A percentile compares a stretch with the other conserved stretches of the same genome.
These are phyloP conservation scores for Cucurbita argyrosperma DNA, from an alignment of 306 rosid genomes.

Conservation along the genomic window DNA sequence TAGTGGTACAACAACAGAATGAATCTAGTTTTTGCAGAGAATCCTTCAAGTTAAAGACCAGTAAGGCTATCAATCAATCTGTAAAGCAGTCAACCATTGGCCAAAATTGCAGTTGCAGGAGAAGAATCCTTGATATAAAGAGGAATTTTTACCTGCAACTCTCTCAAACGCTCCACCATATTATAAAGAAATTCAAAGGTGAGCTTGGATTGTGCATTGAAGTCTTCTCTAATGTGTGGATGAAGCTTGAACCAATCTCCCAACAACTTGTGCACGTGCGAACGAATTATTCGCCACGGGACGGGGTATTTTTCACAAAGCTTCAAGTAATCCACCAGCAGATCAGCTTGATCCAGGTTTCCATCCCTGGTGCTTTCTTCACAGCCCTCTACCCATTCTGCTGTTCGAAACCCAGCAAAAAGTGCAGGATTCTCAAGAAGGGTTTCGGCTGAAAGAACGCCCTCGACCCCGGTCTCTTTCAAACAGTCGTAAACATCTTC, in stretches of 20 bases:
- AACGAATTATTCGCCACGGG: conserved; percentile 89
- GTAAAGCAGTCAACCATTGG: conserved; percentile 1
- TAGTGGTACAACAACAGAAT: not conserved
- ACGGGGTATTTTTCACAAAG: conserved; percentile 71
- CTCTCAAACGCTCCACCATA: conserved; percentile 58
- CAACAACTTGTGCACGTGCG: conserved; percentile 82
- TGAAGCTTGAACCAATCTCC: conserved; percentile 92
- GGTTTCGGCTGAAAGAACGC: conserved; percentile 56
- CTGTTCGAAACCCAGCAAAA: conserved; percentile 70
- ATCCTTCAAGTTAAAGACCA: not conserved
- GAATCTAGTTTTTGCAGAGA: not conserved
- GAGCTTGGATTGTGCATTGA: conserved; percentile 59
- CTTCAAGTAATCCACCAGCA: conserved; percentile 68
- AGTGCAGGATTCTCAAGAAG: conserved; percentile 92
- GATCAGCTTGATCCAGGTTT: conserved; percentile 64
- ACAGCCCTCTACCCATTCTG: conserved; percentile 37
- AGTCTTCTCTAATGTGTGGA: conserved; percentile 76
- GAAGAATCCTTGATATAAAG: conserved; percentile 32
- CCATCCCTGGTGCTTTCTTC: conserved; percentile 27
- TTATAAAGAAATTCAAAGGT: conserved; percentile 74
- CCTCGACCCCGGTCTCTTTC: conserved; percentile 36
- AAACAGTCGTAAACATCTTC: conserved; percentile 33
- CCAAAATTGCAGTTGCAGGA: conserved; percentile 2
- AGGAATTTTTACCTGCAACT: conserved; percentile 61
- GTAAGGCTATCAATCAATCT: not conserved